Base-by-base conservation (phyloP, 306 rosid species). In the Carpinus fangiana region DNA sequence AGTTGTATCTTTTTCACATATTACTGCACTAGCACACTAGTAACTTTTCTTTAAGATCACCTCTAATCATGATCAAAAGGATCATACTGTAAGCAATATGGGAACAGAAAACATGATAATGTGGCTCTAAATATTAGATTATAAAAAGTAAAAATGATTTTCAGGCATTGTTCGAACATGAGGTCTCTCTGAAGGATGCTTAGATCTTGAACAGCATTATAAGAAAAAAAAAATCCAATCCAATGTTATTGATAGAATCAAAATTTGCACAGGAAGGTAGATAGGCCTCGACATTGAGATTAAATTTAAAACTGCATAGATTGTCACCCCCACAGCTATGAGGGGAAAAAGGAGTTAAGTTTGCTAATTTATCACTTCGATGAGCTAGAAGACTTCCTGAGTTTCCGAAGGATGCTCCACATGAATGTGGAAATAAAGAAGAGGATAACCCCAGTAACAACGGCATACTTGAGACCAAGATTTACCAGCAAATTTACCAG, bases 401-500 rank as follows among this genome's bases (percentile, higher is more conserved):
- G 60, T 65, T 80, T 83, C 66, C 97, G 82, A 80, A 95, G 98
- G 82, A 91, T 68, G 85, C 84, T 87, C 97, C 98, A 95, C 98
- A 91, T 92, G 90, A 92, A 90, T 51, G 98, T 88, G 28, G 98
- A 95, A 55, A 92, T 77, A 74, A 90, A 76, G 89, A 95, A 92
- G 80, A 95, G 97, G 84, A 88, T 17, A 67, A 87, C 80, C 73
- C 97, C 98, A 1, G 96, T 81, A 54, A 92, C 8, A 78, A 88
- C 57, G 13, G 99, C 97, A 54, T 91, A 89, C 85, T 90, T 90
- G 74, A 93, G 84, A 66, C 98, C 98, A 80, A 95, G 96, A 87
- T 95, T 95, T 83, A 95, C 93, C 74, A 93, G 74, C 91, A 92
- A 89, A 79, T 95, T 93, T 34, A 93, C 98, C 45, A 95, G 87